Evolutionary conservation across 208 protist species (phyloP).

Genomic region (Kentomonas sorsogonicus): DNA sequence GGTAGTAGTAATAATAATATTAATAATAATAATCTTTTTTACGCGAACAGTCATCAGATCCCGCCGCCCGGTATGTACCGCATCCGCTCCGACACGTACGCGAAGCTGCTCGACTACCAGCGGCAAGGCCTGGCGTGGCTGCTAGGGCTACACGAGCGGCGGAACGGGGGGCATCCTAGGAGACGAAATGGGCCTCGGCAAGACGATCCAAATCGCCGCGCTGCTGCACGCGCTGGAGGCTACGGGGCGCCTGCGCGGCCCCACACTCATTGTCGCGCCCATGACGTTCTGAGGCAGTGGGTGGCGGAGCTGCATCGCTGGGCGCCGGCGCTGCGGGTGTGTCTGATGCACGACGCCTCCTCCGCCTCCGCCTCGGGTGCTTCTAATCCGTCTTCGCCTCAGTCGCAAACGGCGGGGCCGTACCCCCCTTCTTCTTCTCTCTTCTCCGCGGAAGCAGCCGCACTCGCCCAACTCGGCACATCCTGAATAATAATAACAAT

Average conservation of each 20-base stretch:
- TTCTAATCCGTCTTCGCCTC: background rate
- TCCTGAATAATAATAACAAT: constrained; percentile 1
- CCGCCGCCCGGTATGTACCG: constrained; percentile 24
- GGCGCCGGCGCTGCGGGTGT: constrained; percentile 79
- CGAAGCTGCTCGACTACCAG: constrained; percentile 92
- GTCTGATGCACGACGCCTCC: constrained; percentile 83
- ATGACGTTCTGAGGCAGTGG: constrained; percentile 91
- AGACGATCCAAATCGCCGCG: constrained; percentile 94
- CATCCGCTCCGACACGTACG: constrained; percentile 44
- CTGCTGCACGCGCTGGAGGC: constrained; percentile 87
- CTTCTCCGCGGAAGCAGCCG: too few species aligned
- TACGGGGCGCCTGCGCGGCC: constrained; percentile 62
- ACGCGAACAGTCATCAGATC: background rate
- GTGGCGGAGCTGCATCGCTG: constrained; percentile 94
- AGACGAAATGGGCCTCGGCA: constrained; percentile 96
- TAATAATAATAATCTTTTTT: constrained; percentile 1
- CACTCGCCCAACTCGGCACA: too few species aligned
- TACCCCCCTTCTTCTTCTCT: too few species aligned
- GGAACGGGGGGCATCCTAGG: constrained; percentile 93
- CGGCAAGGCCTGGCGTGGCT: constrained; percentile 93
- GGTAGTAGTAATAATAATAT: constrained; percentile 1
- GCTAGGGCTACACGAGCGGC: constrained; percentile 88
- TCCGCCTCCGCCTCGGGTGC: background rate
- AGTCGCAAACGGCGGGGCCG: too few species aligned
- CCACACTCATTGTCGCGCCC: constrained; percentile 91